Percentiles rank a stretch among this genome's conserved stretches.
These are phyloP conservation scores for Penicillium odoratum DNA, from an alignment of 495 filamentous ascomycete species.

Conservation along the genomic window DNA sequence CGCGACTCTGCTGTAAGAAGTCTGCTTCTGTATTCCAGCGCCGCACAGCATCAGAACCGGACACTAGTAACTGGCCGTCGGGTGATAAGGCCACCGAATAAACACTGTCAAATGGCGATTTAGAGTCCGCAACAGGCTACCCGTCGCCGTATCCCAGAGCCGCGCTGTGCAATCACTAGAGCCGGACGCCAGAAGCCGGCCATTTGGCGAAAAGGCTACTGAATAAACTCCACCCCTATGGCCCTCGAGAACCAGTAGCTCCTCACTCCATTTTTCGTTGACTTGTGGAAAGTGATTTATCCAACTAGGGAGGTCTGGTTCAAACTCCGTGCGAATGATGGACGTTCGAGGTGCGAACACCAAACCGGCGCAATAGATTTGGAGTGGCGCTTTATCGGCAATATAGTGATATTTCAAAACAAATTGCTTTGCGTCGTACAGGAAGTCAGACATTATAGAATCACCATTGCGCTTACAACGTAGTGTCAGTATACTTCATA, in stretches of 20 bases:
- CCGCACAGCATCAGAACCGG: no score
- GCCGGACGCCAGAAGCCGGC: constrained; percentile 1
- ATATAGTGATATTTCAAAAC: background rate
- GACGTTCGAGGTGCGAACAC: background rate
- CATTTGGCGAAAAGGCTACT: constrained; percentile 3
- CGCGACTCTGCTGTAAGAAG: no score
- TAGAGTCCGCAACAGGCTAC: no score
- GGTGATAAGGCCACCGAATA: no score
- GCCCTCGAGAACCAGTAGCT: background rate
- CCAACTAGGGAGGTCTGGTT: background rate
- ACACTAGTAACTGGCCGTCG: no score
- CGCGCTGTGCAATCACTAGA: background rate
- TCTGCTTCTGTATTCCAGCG: no score
- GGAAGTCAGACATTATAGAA: constrained; percentile 14
- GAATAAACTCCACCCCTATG: background rate
- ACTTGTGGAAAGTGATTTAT: background rate
- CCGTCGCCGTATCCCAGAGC: no score
- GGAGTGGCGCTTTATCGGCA: background rate
- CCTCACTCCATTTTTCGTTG: background rate
- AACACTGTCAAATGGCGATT: no score
- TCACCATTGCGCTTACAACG: constrained; percentile 7
- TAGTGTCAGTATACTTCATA: constrained; percentile 6
- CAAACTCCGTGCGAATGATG: background rate
- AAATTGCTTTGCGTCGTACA: constrained; percentile 3
- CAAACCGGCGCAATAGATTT: background rate